Conservation (phyloP, 441 rosid species). For the Arabidopsis lyrata region DNA sequence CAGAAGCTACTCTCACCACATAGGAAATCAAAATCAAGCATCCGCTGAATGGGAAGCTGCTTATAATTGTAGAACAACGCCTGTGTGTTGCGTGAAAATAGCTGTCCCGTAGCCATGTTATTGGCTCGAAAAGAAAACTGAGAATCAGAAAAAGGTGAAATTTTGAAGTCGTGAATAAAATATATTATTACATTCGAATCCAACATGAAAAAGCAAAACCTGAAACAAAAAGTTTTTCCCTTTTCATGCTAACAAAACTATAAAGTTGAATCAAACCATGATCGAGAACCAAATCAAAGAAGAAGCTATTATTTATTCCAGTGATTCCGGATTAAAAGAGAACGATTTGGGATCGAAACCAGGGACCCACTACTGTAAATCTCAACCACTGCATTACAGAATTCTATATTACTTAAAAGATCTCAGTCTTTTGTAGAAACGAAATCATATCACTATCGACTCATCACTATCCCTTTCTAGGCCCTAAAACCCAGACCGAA, state of each 20-base stretch:
- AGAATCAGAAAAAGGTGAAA: neutral
- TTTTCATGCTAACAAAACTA: conserved; percentile 6
- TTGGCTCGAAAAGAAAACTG: conserved; percentile 32
- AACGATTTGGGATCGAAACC: conserved; percentile 40
- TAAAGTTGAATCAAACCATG: conserved; percentile 4
- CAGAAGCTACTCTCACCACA: conserved; percentile 59
- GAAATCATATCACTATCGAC: conserved; percentile 12
- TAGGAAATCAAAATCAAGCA: conserved; percentile 99
- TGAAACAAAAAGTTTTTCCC: neutral
- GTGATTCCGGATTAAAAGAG: neutral
- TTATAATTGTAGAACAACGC: conserved; percentile 92
- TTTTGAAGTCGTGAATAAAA: neutral
- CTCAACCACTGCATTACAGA: conserved; percentile 26
- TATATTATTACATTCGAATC: neutral
- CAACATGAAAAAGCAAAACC: conserved; percentile 7
- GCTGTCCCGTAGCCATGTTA: conserved; percentile 91
- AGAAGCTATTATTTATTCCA: neutral
- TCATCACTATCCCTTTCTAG: conserved; percentile 5
- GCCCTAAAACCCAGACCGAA: conserved; percentile 37
- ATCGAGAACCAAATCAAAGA: conserved; percentile 8
- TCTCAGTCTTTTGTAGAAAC: conserved; percentile 30
- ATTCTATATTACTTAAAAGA: conserved; percentile 16
- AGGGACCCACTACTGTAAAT: conserved; percentile 41
- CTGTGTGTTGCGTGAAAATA: conserved; percentile 84
- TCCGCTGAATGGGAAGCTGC: conserved; percentile 97